Evolutionary conservation across 805 yeast species (phyloP), one percentile per base, ranked within the genome.

Genomic region (Candida cerambycidarum): DNA sequence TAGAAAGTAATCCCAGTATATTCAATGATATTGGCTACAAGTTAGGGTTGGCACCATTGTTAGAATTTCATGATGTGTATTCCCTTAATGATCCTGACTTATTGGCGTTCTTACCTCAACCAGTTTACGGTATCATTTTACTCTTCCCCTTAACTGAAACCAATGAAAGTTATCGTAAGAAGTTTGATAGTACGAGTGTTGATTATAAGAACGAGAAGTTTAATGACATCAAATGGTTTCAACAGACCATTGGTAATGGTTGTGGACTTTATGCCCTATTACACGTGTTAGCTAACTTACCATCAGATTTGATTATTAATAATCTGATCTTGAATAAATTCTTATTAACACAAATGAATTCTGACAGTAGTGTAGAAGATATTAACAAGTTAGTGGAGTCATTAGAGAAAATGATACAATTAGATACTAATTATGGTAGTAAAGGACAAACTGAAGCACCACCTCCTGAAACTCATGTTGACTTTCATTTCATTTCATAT

Each of bases 211-310:
- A 62, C 33, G 70, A 69, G 37, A 43, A 53, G 15, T 49, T 57
- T 5, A 65, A 54, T 5, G 54, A 62, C 9, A 68, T 81, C 12
- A 50, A 74, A n/a, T 93, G 98, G 97, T 79, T 82, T 53, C 80
- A 79, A 51, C 99, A 92, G 56, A 81, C 89, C 0, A 79, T 93
- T 13, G 79, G 78, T 48, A 92, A 92, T 59, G 95, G 95, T 0
- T 92, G 99, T 67, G 99, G 99, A 4, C 75, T 95, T 24, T 88
- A 85, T 62, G 98, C 96, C 0, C 61, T 93, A 35, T 65, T 92
- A 16, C 97, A 92, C 54, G 48, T 67, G 1, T 54, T 78, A 28
- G 51, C 70, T 24, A 78, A 78, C 50, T 52, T 78, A 36, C 76
- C 81, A 1, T 44, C 54, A 3, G 78, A 74, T 17, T 59, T 76